Evolutionary conservation across 2,329 filamentous ascomycete genomes (phyloP).

Genomic region (Niveomyces coronatus): DNA sequence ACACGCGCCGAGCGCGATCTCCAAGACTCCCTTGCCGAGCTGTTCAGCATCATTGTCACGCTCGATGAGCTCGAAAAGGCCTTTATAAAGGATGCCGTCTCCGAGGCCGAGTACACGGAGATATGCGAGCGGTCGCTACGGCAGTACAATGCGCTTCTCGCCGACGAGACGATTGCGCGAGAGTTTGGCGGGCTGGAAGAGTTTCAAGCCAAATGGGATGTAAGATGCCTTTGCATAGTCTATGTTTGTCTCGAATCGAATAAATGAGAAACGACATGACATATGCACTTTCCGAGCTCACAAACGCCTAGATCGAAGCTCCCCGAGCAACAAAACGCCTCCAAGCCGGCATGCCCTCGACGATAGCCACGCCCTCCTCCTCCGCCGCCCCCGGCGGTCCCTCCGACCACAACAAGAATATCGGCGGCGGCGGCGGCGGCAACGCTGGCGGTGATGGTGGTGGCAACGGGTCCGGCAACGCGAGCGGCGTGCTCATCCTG

Average conservation of each 20-base stretch:
- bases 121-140: slow-evolving; percentile 89
- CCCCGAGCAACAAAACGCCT: slow-evolving; percentile 89
- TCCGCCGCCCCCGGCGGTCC: slow-evolving; percentile 30
- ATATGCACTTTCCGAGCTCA: background rate
- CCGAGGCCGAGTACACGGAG: slow-evolving; percentile 88
- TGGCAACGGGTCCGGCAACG: no score
- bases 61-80: slow-evolving; percentile 93
- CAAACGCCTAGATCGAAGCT: slow-evolving; percentile 68
- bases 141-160: slow-evolving; percentile 91
- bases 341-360: slow-evolving; percentile 85
- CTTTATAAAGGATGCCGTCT: slow-evolving; percentile 89
- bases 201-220: slow-evolving; percentile 88
- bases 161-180: slow-evolving; percentile 80
- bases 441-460: no score
- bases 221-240: slow-evolving; percentile 38
- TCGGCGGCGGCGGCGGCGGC: no score
- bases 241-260: background rate
- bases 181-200: slow-evolving; percentile 82
- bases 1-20: slow-evolving; percentile 84
- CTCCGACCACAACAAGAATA: slow-evolving; percentile 31
- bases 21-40: slow-evolving; percentile 90
- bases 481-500: slow-evolving; percentile 60
- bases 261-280: background rate
- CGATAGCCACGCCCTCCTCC: slow-evolving; percentile 50
- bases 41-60: slow-evolving; percentile 95